Percentiles rank a stretch among this genome's conserved stretches.
These are phyloP conservation scores for Exophiala xenobiotica DNA, from an alignment of 2,329 filamentous ascomycete genomes.

Conservation along the genomic window DNA sequence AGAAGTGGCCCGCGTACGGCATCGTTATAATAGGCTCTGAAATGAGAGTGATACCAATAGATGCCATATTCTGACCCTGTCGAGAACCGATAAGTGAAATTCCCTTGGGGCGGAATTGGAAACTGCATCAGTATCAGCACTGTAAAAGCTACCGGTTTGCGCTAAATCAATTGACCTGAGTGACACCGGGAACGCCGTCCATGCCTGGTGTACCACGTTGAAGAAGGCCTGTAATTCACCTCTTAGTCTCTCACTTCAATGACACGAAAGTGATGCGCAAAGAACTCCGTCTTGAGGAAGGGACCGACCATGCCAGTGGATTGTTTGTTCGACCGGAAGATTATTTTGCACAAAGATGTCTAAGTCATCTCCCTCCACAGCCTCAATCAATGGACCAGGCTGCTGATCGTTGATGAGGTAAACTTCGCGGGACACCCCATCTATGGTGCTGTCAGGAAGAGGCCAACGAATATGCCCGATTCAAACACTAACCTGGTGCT, in stretches of 20 bases:
- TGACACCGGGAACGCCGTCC: conserved; percentile 13
- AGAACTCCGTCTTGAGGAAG: too few species aligned
- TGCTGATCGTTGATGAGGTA: conserved; percentile 72
- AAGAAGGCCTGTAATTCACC: conserved; percentile 8
- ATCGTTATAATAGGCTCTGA: conserved; percentile 23
- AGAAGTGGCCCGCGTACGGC: conserved; percentile 18
- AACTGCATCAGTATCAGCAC: conserved; percentile 11
- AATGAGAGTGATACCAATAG: conserved; percentile 21
- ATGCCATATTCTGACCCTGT: conserved; percentile 15
- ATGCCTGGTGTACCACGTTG: conserved; percentile 13
- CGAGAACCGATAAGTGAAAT: conserved; percentile 19
- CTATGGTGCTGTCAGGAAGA: background rate
- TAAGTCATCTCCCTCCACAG: conserved; percentile 69
- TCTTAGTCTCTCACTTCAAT: conserved; percentile 6
- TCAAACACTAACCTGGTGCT: conserved; percentile 11
- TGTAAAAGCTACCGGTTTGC: conserved; percentile 1
- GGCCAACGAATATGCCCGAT: conserved; percentile 3
- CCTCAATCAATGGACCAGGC: conserved; percentile 69
- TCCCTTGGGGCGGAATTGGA: conserved; percentile 16
- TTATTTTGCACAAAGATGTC: conserved; percentile 67
- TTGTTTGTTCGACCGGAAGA: conserved; percentile 62
- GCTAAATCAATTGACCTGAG: conserved; percentile 10
- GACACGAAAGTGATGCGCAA: background rate
- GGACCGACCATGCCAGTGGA: conserved; percentile 68
- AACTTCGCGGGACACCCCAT: conserved; percentile 3